A percentile compares a stretch with the other conserved stretches of the same genome.
These are phyloP conservation scores for Monosporascus sp. DNA, from an alignment of 2,329 filamentous ascomycete genomes.

Conservation along the genomic window DNA sequence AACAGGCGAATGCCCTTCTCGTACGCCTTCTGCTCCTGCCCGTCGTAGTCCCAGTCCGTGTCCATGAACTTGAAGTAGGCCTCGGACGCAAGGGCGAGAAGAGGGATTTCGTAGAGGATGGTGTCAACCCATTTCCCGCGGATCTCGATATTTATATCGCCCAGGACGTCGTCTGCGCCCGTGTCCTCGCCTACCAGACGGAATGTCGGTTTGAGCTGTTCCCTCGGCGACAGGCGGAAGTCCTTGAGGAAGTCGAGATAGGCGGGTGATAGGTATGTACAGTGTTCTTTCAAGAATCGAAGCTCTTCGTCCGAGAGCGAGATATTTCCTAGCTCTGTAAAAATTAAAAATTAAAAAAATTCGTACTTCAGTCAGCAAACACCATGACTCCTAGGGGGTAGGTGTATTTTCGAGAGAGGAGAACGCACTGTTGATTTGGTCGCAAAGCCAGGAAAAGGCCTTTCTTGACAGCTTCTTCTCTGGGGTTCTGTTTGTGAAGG, in stretches of 20 bases:
- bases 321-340: constrained; percentile 72
- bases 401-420: constrained; percentile 7
- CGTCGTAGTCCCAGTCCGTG: constrained; percentile 82
- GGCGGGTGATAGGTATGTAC: constrained; percentile 69
- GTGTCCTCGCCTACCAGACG: constrained; percentile 48
- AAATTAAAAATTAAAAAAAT: too few species aligned
- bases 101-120: constrained; percentile 94
- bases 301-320: constrained; percentile 74
- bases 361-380: too few species aligned
- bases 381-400: too few species aligned
- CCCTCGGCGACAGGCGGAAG: constrained; percentile 74
- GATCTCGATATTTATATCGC: constrained; percentile 71
- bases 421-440: constrained; percentile 70
- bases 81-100: constrained; percentile 87
- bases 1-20: constrained; percentile 74
- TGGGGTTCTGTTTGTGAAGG: constrained; percentile 91
- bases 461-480: constrained; percentile 83
- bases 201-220: constrained; percentile 73
- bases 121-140: constrained; percentile 88
- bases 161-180: constrained; percentile 59
- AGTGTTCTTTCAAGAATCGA: constrained; percentile 69
- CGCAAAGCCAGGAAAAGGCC: constrained; percentile 79
- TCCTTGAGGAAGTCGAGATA: constrained; percentile 79
- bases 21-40: constrained; percentile 80
- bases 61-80: constrained; percentile 98